Evolutionary conservation across 441 rosid species (phyloP).

Genomic region (Mallotus japonicus): DNA sequence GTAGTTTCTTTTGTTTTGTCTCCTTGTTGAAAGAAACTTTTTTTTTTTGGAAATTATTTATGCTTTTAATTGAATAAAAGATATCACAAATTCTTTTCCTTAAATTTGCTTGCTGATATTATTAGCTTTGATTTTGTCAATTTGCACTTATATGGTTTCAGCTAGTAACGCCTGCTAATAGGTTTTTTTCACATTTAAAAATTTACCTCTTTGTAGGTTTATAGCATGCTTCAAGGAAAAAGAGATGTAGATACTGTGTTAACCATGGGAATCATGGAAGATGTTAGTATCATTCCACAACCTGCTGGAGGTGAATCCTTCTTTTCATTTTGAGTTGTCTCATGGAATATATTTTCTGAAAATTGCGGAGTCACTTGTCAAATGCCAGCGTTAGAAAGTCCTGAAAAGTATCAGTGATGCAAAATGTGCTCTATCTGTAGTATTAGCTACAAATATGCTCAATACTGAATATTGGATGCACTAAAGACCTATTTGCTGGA

Average conservation of each 20-base stretch:
- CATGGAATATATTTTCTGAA: constrained; percentile 1
- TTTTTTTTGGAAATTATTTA: too few relatives aligned
- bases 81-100: background rate
- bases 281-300: constrained; percentile 89
- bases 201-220: constrained; percentile 46
- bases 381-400: background rate
- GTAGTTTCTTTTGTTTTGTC: background rate
- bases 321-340: background rate
- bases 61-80: background rate
- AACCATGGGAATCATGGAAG: constrained; percentile 91
- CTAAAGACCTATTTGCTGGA: background rate
- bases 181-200: constrained; percentile 1
- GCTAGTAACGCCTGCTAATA: background rate
- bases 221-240: constrained; percentile 96
- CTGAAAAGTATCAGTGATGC: background rate
- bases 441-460: background rate
- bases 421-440: background rate
- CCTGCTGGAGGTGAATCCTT: constrained; percentile 81
- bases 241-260: constrained; percentile 82
- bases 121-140: background rate
- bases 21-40: too few relatives aligned
- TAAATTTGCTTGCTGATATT: background rate
- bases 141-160: background rate
- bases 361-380: background rate
- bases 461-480: background rate